Base-by-base conservation (phyloP, 1,284 basidiomycete species). In the Neotropicomus parvogracilis region DNA sequence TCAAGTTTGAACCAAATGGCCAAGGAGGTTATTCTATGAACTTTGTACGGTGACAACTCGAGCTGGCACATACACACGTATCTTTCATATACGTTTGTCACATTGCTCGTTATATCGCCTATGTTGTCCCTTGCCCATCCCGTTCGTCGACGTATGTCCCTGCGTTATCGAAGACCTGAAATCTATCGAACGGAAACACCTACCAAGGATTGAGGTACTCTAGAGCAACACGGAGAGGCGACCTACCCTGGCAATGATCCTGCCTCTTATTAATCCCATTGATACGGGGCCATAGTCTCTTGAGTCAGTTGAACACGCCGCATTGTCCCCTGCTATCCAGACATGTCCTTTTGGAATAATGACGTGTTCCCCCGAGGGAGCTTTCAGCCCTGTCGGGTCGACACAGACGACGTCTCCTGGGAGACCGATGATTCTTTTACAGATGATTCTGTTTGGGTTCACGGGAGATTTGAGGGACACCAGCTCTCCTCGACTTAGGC, bases 281-380 rank as follows among this genome's bases (percentile, higher is more conserved):
- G 95, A 86, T 1, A 99, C 86, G 6, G 95, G 95, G 0, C 95
- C 95, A 69, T 97, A 97, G 35, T 78, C 72, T 48, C 95, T 77
- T 24, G 93, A 97, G 69, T 98, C 95, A 9, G 84, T 82, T 36
- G 91, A 94, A 57, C 79, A 80, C 26, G 79, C 75, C 48, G 88
- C 73, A 59, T 99, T 99, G 72, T 99, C 95, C 12, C 95, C 95
- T 24, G 77, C 80, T 36, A 97, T 74, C 95, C 95, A 99, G n/a
- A 97, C 68, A 66, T 94, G 88, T 2, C 90, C 90, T 58, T 79
- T 79, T 2, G 92, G 91, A 8, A 95, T 70, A 24, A 84, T 65
- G 14, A 91, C 77, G 59, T 90, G 89, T 61, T 85, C 85, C 34
- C 71, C 77, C 11, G 78, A 80, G 19, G 78, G 78, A 17, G 80